Evolutionary conservation across 768 basidiomycete species (phyloP), one percentile per base, ranked within the genome.

Genomic region (Lactarius pseudohatsudake): DNA sequence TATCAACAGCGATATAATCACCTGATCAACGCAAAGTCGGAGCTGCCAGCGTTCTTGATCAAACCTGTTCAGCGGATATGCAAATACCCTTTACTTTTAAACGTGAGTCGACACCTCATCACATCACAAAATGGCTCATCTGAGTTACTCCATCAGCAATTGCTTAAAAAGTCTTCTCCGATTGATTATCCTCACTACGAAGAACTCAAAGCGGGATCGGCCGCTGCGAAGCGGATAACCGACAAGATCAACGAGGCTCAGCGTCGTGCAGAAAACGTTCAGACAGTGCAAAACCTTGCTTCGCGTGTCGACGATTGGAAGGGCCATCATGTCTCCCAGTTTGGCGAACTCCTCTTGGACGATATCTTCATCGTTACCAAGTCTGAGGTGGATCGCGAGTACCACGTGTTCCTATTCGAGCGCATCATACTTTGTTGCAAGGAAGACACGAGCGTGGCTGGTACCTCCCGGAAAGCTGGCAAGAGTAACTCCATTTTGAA

Each of bases 351-450:
- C 62, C 83, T 96, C 40, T 85, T 98, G 36, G 96, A 98, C 75
- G 97, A 98, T 75, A 85, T 94, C 64, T 98, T 98, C 77, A 87
- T 89, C 65, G 97, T 98, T 65, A 96, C 91, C 72, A 99, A 98
- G 78, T 91, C 90, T 58, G 95, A 96, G 66, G 91, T 95, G 72
- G 95, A 98, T 76, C 86, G 97, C 72, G 97, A 99, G 77, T 98
- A 98, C 73, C 94, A 96, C 72, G 96, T 99, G 65, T 99, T 98
- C 83, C 82, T 99, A 41, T 99, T 99, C 71, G 96, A 98, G 80
- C 94, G 94, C 80, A 99, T 99, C 77, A 94, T 99, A 70, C 84
- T 98, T 26, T 99, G 97, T 78, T 98, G 97, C 82, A 98, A 98
- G 76, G 97, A 98, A 76, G 89, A 90, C 7, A 74, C 82, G 18